Base-by-base conservation (phyloP, 805 yeast species). In the Suhomyces sp. region DNA sequence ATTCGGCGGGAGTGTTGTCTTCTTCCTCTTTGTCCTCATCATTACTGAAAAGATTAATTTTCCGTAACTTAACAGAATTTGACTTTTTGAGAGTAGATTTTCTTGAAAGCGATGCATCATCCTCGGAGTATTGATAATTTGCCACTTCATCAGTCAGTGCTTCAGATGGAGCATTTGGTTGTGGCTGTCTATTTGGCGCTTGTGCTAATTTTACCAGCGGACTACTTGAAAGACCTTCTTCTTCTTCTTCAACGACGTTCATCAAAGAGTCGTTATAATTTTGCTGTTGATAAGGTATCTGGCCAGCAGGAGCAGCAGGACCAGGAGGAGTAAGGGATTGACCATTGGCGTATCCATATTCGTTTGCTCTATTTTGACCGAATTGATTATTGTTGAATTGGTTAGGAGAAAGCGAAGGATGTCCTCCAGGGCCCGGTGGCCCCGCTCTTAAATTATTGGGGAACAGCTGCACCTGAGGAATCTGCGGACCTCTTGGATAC, bases 1-100 rank as follows among this genome's bases (percentile, higher is more conserved):
- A 29, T 6, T n/a, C 42, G 17, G 23, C 15, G 6, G 42, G 24
- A 17, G 42, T 38, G 12, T n/a, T 33, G 13, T 35, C 49, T 24
- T 49, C 45, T 36, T 48, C 50, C 19, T 54, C 47, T 9, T 38
- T 44, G 48, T 36, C 35, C 38, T 55, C 51, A 24, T 52, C 56
- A 29, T 50, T 53, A 35, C 57, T 61, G 54, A 73, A 74, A n/a
- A 75, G 60, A 50, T 75, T 69, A 40, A 75, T 63, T 48, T 74
- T 74, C 12, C 79, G 60, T 35, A 75, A 68, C 38, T 74, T 67
- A 72, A 71, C 70, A 13, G 79, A 74, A 51, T 73, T 72, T 15
- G 73, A 61, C 51, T 71, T 72, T 51, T 68, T 70, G 17, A 74
- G 53, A 1, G 79, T 74, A 5, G 76, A 69, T 49, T 70, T 72